A percentile compares a stretch with the other conserved stretches of the same genome.
phyloP scores from a whole-genome alignment of 345 rosid genomes.

The Rubroshorea leprosula region DNA sequence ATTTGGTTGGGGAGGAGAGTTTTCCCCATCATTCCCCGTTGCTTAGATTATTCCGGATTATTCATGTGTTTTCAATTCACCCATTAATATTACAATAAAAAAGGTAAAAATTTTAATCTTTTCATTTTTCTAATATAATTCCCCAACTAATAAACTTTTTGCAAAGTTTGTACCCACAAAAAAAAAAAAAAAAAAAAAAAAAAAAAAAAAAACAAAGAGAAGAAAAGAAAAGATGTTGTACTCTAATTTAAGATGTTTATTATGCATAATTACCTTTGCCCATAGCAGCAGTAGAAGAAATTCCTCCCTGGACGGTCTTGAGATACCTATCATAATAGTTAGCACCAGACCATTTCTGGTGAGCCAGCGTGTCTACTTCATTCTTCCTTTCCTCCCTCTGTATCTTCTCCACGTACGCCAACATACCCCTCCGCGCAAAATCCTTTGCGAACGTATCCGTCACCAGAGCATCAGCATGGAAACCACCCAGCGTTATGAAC shows the following conservation, averaged over 20 bases:
- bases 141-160: no score
- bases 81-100: no score
- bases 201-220: no score
- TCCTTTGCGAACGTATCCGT: constrained; percentile 78
- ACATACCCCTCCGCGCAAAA: constrained; percentile 78
- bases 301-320: constrained; percentile 90
- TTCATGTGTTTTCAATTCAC: no score
- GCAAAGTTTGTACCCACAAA: no score
- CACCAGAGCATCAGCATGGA: constrained; percentile 91
- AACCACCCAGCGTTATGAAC: constrained; percentile 89
- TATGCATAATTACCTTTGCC: constrained; percentile 68
- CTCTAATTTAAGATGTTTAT: not conserved
- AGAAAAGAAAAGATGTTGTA: no score
- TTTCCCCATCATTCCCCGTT: no score
- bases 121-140: no score
- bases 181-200: no score
- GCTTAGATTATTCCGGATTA: no score
- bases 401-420: constrained; percentile 93
- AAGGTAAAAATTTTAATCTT: no score
- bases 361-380: constrained; percentile 91
- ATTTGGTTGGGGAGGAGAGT: no score
- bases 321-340: constrained; percentile 85
- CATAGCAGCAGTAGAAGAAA: constrained; percentile 97
- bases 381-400: constrained; percentile 93
- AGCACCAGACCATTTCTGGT: constrained; percentile 99